A percentile compares a stretch with the other conserved stretches of the same genome.
phyloP scores from a whole-genome alignment of 192 early-diverging fungal genomes.

The Chytriomyces confervae region DNA sequence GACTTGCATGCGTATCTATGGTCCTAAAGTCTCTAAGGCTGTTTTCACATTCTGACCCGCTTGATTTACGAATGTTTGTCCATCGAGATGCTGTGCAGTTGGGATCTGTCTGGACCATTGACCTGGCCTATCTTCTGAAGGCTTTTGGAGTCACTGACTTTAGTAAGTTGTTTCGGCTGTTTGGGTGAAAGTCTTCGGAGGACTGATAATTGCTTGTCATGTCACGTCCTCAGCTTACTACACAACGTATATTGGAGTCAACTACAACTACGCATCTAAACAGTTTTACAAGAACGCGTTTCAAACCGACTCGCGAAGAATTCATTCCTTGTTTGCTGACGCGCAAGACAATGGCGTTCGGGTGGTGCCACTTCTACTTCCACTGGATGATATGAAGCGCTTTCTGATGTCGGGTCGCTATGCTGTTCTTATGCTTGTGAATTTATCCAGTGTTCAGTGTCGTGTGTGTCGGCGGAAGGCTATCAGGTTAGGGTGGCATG shows the following conservation, averaged over 20 bases:
- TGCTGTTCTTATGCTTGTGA: constrained; percentile 80
- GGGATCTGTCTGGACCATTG: constrained; percentile 85
- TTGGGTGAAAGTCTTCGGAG: neutral
- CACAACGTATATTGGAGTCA: constrained; percentile 83
- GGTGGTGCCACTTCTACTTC: constrained; percentile 75
- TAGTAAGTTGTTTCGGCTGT: constrained; percentile 47
- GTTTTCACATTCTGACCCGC: constrained; percentile 60
- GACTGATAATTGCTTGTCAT: neutral
- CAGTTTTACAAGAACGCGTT: constrained; percentile 75
- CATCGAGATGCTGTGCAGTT: constrained; percentile 9
- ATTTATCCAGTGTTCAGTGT: constrained; percentile 66
- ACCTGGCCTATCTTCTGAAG: constrained; percentile 79
- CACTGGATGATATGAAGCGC: constrained; percentile 82
- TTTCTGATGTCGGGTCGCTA: constrained; percentile 79
- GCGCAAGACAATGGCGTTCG: constrained; percentile 73
- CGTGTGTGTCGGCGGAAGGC: constrained; percentile 55
- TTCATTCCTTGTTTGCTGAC: constrained; percentile 77
- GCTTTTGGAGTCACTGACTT: constrained; percentile 79
- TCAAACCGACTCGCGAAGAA: constrained; percentile 72
- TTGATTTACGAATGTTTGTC: constrained; percentile 59
- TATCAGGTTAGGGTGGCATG: neutral
- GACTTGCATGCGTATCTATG: constrained; percentile 85
- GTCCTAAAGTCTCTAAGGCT: constrained; percentile 66
- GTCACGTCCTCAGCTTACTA: constrained; percentile 68
- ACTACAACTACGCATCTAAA: constrained; percentile 70